Percentiles rank a stretch among this genome's conserved stretches.
Conservation (phyloP, 192 early-diverging fungal genomes). For the Entophlyctis luteolus region DNA sequence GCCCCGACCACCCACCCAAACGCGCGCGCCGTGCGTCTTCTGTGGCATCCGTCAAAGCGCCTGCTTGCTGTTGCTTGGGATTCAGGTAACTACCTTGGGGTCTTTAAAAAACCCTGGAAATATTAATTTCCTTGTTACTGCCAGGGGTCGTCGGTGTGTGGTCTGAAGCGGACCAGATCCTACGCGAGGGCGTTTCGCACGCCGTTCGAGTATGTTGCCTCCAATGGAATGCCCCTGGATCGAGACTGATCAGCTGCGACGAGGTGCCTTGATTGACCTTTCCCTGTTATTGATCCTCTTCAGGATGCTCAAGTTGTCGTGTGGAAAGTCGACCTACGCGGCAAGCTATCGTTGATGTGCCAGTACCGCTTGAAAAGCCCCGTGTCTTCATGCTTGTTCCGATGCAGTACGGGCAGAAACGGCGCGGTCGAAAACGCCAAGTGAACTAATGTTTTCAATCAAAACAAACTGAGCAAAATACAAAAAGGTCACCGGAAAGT, state of each 20-base stretch:
- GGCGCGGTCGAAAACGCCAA: not conserved
- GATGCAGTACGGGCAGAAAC: conserved; percentile 4
- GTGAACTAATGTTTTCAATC: not conserved
- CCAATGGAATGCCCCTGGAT: conserved; percentile 46
- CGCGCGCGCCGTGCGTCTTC: not conserved
- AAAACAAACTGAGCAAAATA: conserved; percentile 6
- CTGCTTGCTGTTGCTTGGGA: conserved; percentile 37
- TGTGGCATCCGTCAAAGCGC: conserved; percentile 35
- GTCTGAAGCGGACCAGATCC: conserved; percentile 39
- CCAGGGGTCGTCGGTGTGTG: conserved; percentile 45
- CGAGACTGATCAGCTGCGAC: conserved; percentile 47
- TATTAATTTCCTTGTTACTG: not conserved
- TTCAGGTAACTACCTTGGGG: conserved; percentile 20
- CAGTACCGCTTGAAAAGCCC: conserved; percentile 46
- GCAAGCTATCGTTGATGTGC: conserved; percentile 38
- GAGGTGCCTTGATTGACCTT: conserved; percentile 12
- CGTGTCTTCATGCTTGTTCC: conserved; percentile 25
- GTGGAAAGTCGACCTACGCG: conserved; percentile 52
- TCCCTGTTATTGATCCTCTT: not conserved
- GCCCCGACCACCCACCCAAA: too few species aligned
- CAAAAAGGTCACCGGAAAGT: conserved; percentile 18
- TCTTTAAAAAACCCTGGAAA: not conserved
- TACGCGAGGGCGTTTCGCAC: conserved; percentile 48
- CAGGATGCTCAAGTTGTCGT: conserved; percentile 50
- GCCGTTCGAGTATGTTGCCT: conserved; percentile 26